These are phyloP conservation scores for Suhomyces wounanorum DNA, from an alignment of 1,139 yeast species.

Conservation along the genomic window DNA sequence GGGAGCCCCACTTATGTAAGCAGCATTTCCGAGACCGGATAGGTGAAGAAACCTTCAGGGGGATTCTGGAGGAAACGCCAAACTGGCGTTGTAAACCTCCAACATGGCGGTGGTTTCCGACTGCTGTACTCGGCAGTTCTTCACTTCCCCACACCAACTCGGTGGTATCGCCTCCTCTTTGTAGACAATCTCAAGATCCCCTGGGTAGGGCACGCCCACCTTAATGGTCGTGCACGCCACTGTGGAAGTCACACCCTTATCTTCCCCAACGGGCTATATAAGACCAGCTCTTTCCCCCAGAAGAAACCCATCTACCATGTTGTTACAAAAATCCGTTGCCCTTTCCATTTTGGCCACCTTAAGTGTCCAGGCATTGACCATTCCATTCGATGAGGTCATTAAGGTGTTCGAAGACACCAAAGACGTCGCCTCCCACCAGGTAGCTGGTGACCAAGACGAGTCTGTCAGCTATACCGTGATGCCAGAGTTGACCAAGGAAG, in stretches of 20 bases:
- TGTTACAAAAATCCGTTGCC: constrained; percentile 52
- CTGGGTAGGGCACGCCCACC: constrained; percentile 1
- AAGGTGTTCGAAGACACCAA: constrained; percentile 32
- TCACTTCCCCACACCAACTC: neutral
- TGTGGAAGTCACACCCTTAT: constrained; percentile 12
- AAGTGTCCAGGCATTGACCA: constrained; percentile 65
- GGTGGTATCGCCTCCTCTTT: neutral
- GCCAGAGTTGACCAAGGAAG: neutral
- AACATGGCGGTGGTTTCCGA: neutral
- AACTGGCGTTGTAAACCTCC: neutral
- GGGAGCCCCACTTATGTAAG: neutral
- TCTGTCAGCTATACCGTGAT: neutral
- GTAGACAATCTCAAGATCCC: neutral
- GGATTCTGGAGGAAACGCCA: no score
- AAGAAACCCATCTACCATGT: constrained; percentile 28
- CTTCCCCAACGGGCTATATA: constrained; percentile 9
- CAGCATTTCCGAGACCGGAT: neutral
- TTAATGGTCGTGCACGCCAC: constrained; percentile 10
- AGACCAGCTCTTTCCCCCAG: constrained; percentile 3
- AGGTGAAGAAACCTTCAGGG: no score
- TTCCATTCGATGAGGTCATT: constrained; percentile 55
- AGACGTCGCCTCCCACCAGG: constrained; percentile 18
- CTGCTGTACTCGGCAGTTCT: neutral
- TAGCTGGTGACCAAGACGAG: constrained; percentile 15
- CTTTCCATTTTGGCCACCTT: constrained; percentile 57